Conservation (phyloP, 192 early-diverging fungal species). For the Mortierella hygrophila region DNA sequence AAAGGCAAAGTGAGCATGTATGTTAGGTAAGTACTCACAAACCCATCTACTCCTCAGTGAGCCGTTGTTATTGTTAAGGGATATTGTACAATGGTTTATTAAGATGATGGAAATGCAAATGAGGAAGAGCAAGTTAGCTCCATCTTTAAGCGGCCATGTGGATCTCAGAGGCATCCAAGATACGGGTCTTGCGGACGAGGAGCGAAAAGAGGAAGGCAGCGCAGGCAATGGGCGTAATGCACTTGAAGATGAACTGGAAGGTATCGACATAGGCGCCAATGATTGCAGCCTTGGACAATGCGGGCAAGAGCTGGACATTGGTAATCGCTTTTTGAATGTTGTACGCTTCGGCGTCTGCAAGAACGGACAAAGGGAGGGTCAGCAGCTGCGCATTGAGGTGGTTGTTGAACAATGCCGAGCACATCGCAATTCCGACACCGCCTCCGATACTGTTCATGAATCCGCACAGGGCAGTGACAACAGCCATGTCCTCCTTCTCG, state of each 20-base stretch:
- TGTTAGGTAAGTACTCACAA: too few relatives aligned
- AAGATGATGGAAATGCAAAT: not conserved
- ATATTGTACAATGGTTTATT: conserved; percentile 3
- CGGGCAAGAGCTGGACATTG: conserved; percentile 39
- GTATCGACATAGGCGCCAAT: conserved; percentile 65
- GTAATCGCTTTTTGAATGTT: conserved; percentile 33
- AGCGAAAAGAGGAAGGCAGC: conserved; percentile 61
- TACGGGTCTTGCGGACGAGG: conserved; percentile 46
- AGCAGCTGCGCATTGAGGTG: conserved; percentile 50
- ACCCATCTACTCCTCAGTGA: too few relatives aligned
- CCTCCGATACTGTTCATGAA: conserved; percentile 65
- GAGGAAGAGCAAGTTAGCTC: not conserved
- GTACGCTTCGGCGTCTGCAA: not conserved
- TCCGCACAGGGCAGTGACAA: conserved; percentile 74
- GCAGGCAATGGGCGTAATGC: conserved; percentile 62
- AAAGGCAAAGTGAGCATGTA: too few relatives aligned
- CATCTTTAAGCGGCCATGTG: conserved; percentile 36
- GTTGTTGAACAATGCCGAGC: conserved; percentile 71
- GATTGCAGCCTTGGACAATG: conserved; percentile 45
- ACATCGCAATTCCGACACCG: conserved; percentile 73
- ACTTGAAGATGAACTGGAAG: conserved; percentile 66
- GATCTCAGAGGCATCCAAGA: conserved; percentile 29
- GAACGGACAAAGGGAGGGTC: not conserved
- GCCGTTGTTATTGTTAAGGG: not conserved
- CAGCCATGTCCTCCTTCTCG: conserved; percentile 70